These are phyloP conservation scores for Carallia pectinifolia DNA, from an alignment of 345 rosid species.

Conservation along the genomic window DNA sequence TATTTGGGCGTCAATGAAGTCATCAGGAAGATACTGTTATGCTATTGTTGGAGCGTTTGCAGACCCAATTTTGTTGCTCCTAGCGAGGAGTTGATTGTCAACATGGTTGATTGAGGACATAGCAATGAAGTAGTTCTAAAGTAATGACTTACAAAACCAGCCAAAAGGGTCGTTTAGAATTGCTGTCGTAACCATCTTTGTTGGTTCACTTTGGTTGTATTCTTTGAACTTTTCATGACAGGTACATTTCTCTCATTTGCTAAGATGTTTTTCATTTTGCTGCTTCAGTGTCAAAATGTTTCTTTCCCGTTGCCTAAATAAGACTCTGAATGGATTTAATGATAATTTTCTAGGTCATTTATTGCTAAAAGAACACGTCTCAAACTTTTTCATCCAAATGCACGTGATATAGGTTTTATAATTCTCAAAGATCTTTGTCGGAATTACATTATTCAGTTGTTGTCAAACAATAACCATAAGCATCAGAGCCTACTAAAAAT, in stretches of 20 bases:
- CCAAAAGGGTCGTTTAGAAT: constrained; percentile 12
- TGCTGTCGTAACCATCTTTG: constrained; percentile 21
- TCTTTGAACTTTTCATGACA: constrained; percentile 19
- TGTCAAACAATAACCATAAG: too few relatives aligned
- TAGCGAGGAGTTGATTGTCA: constrained; percentile 24
- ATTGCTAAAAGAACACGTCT: too few relatives aligned
- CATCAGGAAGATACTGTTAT: not conserved
- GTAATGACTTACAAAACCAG: constrained; percentile 19
- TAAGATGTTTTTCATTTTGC: not conserved
- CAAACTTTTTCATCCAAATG: too few relatives aligned
- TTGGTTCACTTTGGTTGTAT: constrained; percentile 22
- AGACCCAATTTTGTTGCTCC: constrained; percentile 44
- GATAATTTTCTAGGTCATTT: too few relatives aligned
- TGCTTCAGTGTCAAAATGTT: too few relatives aligned
- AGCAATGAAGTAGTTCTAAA: constrained; percentile 20
- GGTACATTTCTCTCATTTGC: constrained; percentile 10
- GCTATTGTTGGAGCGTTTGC: constrained; percentile 10
- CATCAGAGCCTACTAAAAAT: too few relatives aligned
- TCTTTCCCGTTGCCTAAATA: too few relatives aligned
- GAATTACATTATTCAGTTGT: too few relatives aligned
- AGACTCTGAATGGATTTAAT: too few relatives aligned
- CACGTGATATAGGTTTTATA: too few relatives aligned
- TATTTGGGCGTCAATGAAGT: not conserved
- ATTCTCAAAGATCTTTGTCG: too few relatives aligned
- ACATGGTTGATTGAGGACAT: constrained; percentile 19